A percentile compares a stretch with the other conserved stretches of the same genome.
Conservation (phyloP, 2,329 filamentous ascomycete species). For the Arthroderma sp. region DNA sequence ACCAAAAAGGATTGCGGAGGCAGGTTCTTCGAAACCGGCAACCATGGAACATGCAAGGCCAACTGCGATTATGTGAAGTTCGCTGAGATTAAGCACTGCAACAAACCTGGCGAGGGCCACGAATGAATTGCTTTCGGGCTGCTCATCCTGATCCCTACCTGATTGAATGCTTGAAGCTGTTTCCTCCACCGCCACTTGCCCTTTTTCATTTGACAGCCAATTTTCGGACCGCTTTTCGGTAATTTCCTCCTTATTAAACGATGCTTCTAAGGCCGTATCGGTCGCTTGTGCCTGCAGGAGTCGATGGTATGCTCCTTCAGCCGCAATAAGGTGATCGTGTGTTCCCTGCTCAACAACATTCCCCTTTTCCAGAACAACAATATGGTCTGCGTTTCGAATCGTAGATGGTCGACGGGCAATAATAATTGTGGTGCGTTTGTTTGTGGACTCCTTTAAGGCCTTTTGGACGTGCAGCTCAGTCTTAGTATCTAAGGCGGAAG, state of each 20-base stretch:
- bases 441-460: conserved; percentile 59
- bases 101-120: conserved; percentile 59
- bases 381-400: conserved; percentile 26
- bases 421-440: conserved; percentile 28
- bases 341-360: conserved; percentile 25
- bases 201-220: too few relatives aligned
- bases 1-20: conserved; percentile 68
- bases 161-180: too few relatives aligned
- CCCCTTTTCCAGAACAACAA: conserved; percentile 26
- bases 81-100: conserved; percentile 60
- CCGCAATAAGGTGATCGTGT: conserved; percentile 20
- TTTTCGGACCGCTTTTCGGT: too few relatives aligned
- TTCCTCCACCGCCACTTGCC: too few relatives aligned
- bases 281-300: conserved; percentile 8
- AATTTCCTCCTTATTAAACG: too few relatives aligned
- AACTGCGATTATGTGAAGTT: conserved; percentile 57
- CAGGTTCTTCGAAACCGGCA: conserved; percentile 68
- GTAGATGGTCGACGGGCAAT: conserved; percentile 31
- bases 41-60: conserved; percentile 63
- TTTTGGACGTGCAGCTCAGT: conserved; percentile 74
- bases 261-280: too few relatives aligned
- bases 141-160: too few relatives aligned
- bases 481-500: conserved; percentile 67
- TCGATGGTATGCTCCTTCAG: conserved; percentile 21
- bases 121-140: background rate